Evolutionary conservation across 345 rosid species (phyloP).

Genomic region (Corchorus olitorius): DNA sequence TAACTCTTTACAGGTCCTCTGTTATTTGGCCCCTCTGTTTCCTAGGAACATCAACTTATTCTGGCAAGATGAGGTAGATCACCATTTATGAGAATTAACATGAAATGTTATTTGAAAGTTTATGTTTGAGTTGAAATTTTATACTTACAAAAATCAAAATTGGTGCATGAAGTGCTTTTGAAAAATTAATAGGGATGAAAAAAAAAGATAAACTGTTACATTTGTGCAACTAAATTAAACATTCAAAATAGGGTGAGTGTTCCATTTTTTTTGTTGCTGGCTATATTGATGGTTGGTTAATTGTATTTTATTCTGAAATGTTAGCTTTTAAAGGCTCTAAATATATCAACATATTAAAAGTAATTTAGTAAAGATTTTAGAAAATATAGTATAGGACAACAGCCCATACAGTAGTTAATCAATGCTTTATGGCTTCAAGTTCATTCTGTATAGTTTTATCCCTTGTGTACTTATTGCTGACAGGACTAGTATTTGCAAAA

Average conservation of each 20-base stretch:
- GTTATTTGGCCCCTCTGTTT: slow-evolving; percentile 86
- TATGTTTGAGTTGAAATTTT: slow-evolving; percentile 18
- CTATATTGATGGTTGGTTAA: neutral
- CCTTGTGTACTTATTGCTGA: neutral
- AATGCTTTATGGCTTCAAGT: slow-evolving; percentile 5
- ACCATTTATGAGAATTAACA: slow-evolving; percentile 15
- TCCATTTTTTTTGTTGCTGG: neutral
- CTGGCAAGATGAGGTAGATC: slow-evolving; percentile 98
- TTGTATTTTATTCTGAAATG: neutral
- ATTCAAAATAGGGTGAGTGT: slow-evolving; percentile 10
- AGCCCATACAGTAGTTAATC: neutral
- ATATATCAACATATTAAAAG: neutral
- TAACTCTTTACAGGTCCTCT: slow-evolving; percentile 68
- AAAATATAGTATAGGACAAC: neutral
- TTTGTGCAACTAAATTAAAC: neutral
- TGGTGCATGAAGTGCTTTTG: slow-evolving; percentile 12
- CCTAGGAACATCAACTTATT: slow-evolving; percentile 84
- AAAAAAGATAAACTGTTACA: neutral
- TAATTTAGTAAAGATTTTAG: neutral
- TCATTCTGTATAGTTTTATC: neutral
- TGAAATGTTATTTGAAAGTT: slow-evolving; percentile 4
- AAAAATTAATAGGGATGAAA: neutral
- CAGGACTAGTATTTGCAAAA: neutral
- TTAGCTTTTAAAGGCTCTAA: slow-evolving; percentile 8
- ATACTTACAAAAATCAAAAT: neutral